phyloP scores from a whole-genome alignment of 2,329 filamentous ascomycete species.

The Scorias spongiosa region DNA sequence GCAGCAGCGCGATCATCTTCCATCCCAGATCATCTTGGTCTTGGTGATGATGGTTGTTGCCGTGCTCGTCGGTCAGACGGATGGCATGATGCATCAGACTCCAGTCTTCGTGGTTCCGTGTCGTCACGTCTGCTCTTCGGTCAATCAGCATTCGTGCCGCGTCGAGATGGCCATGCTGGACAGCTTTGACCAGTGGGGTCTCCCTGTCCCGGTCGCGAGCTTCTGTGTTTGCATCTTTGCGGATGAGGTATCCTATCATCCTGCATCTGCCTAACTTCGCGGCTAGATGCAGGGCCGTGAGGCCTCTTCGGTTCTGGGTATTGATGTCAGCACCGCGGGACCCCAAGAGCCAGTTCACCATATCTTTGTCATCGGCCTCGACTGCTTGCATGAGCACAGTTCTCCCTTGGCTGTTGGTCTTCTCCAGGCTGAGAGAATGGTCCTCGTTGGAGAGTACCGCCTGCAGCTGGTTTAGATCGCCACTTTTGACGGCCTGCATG shows the following conservation, averaged over 20 bases:
- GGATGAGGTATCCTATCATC: slow-evolving; percentile 7
- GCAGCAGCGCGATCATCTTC: slow-evolving; percentile 6
- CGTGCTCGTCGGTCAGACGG: background rate
- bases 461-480: slow-evolving; percentile 6
- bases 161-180: slow-evolving; percentile 5
- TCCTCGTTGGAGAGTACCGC: slow-evolving; percentile 2
- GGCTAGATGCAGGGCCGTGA: slow-evolving; percentile 10
- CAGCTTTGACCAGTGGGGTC: slow-evolving; percentile 8
- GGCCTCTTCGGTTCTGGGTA: slow-evolving; percentile 3
- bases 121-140: slow-evolving; percentile 3
- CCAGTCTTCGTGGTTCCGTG: slow-evolving; percentile 8
- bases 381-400: slow-evolving; percentile 11
- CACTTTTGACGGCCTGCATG: slow-evolving; percentile 6
- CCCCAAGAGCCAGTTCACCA: slow-evolving; percentile 6
- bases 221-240: slow-evolving; percentile 7
- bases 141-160: slow-evolving; percentile 7
- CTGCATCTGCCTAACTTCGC: slow-evolving; percentile 5
- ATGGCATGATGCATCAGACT: slow-evolving; percentile 9
- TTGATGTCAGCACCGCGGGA: slow-evolving; percentile 9
- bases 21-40: too few relatives aligned
- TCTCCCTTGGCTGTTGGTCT: slow-evolving; percentile 5
- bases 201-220: slow-evolving; percentile 6
- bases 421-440: slow-evolving; percentile 5
- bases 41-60: background rate
- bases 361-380: slow-evolving; percentile 6